These are phyloP conservation scores for Ettlia oleoabundans DNA, from an alignment of 139 green algal genomes.

Conservation along the genomic window DNA sequence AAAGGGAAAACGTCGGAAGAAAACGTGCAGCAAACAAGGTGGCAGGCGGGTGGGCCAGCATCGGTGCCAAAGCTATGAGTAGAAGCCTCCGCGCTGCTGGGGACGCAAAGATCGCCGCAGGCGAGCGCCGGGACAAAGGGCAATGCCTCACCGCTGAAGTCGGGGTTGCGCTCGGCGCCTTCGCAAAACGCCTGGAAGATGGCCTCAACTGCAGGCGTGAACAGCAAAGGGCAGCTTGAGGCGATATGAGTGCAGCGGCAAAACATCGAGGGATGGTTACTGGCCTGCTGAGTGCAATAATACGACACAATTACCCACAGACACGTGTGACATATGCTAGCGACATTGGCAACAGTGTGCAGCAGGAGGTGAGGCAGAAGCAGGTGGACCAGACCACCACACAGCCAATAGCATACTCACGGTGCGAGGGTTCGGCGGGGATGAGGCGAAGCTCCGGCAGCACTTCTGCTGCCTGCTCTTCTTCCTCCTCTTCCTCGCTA, in stretches of 20 bases:
- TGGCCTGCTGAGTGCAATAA: too few species aligned
- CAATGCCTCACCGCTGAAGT: conserved; percentile 23
- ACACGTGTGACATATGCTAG: too few species aligned
- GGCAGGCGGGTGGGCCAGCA: neutral
- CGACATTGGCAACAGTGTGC: too few species aligned
- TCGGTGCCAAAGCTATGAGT: neutral
- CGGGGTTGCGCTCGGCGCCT: conserved; percentile 49
- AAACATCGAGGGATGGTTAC: too few species aligned
- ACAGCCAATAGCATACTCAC: too few species aligned
- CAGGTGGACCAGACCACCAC: neutral
- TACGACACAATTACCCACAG: too few species aligned
- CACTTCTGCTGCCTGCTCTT: neutral
- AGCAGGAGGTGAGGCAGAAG: too few species aligned
- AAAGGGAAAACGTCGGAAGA: too few species aligned
- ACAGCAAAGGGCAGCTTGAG: neutral
- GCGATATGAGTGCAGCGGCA: too few species aligned
- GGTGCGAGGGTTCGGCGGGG: conserved; percentile 3
- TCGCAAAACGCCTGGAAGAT: conserved; percentile 51
- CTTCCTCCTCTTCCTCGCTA: conserved; percentile 3
- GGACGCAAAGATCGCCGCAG: too few species aligned
- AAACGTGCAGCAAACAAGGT: neutral
- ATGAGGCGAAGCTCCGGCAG: conserved; percentile 28
- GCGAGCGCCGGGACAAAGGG: too few species aligned
- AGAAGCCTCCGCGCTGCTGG: neutral
- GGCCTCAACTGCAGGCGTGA: conserved; percentile 16